Conservation (phyloP, 345 rosid species). For the Hevea brasiliensis region DNA sequence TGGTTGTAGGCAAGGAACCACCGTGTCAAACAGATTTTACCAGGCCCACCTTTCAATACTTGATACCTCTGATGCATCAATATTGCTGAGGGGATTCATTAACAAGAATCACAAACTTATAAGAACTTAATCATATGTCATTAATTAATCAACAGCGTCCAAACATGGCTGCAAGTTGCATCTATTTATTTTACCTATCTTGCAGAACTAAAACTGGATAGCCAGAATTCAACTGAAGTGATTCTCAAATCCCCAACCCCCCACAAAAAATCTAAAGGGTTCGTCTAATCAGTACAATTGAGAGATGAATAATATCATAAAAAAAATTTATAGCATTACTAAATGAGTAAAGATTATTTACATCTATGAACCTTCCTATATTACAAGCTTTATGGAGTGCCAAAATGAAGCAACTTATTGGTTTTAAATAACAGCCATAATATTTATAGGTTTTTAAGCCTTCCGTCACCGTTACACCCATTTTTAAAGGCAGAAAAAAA, state of each 20-base stretch:
- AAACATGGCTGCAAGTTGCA: background rate
- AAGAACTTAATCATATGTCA: background rate
- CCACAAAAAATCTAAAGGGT: too few species aligned
- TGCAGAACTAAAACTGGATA: background rate
- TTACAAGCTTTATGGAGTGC: background rate
- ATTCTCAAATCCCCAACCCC: background rate
- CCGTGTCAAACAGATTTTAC: background rate
- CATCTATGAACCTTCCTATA: background rate
- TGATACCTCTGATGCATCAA: background rate
- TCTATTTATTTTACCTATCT: background rate
- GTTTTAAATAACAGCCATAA: too few species aligned
- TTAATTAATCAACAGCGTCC: background rate
- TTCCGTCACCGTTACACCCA: too few species aligned
- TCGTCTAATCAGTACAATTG: background rate
- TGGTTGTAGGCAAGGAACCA: background rate
- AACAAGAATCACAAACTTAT: background rate
- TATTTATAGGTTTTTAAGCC: too few species aligned
- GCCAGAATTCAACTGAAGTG: background rate
- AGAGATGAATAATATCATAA: background rate
- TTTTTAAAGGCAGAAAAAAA: too few species aligned
- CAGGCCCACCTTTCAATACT: background rate
- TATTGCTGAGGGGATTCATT: background rate
- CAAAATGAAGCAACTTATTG: too few species aligned
- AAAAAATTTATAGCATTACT: background rate
- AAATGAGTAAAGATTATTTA: background rate